Evolutionary conservation across 2,329 filamentous ascomycete species (phyloP).

Genomic region (Knufia fluminis): DNA sequence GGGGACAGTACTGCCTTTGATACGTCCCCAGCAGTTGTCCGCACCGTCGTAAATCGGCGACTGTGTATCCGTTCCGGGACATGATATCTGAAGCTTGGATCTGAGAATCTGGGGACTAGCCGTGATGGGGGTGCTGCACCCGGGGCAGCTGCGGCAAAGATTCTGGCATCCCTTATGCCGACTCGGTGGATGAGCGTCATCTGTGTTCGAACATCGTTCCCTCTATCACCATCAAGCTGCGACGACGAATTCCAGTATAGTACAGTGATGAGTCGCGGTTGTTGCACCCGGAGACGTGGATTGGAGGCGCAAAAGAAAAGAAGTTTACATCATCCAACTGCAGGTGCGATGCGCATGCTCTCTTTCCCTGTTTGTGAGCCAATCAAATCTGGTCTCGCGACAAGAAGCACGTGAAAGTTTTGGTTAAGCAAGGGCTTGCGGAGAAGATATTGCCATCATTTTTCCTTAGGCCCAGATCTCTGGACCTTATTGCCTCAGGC

Average conservation of each 20-base stretch:
- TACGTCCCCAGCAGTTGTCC: not conserved
- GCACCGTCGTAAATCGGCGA: not conserved
- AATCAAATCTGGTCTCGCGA: too few relatives aligned
- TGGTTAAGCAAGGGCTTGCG: not conserved
- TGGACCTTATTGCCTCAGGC: too few relatives aligned
- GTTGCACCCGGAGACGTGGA: not conserved
- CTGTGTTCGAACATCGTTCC: not conserved
- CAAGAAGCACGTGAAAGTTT: not conserved
- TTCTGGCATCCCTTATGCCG: conserved; percentile 7
- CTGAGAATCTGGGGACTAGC: conserved; percentile 4
- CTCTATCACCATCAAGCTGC: not conserved
- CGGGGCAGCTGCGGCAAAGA: conserved; percentile 1
- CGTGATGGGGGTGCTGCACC: not conserved
- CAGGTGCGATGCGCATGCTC: not conserved
- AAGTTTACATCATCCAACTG: not conserved
- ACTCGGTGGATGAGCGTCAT: conserved; percentile 2
- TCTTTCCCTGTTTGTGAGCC: not conserved
- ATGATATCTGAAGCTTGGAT: conserved; percentile 20
- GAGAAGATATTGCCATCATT: not conserved
- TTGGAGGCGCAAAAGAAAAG: not conserved
- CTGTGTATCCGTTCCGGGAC: conserved; percentile 20
- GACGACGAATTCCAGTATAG: not conserved
- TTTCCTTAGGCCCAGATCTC: too few relatives aligned
- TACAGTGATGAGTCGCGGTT: not conserved
- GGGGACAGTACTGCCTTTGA: not conserved